Evolutionary conservation across 192 early-diverging fungal genomes (phyloP).

Genomic region (Chytriomyces hyalinus): DNA sequence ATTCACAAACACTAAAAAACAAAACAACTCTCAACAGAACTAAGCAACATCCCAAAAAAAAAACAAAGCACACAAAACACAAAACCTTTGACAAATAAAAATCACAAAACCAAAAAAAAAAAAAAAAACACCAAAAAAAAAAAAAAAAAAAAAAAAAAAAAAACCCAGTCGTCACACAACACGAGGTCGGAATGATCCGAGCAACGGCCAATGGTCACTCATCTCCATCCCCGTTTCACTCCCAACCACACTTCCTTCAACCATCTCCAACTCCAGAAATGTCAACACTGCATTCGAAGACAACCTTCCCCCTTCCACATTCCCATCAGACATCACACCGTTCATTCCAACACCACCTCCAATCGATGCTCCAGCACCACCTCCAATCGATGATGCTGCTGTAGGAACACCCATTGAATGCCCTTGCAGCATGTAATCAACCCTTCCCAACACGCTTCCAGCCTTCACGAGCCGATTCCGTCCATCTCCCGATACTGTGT

Average conservation of each 20-base stretch:
- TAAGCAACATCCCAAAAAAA: too few relatives aligned
- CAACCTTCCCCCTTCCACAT: neutral
- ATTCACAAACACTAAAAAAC: too few relatives aligned
- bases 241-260: constrained; percentile 20
- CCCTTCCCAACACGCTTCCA: constrained; percentile 26
- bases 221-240: constrained; percentile 21
- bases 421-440: constrained; percentile 27
- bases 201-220: constrained; percentile 35
- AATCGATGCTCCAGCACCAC: neutral
- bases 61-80: too few relatives aligned
- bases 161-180: neutral
- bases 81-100: too few relatives aligned
- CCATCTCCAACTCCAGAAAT: constrained; percentile 34
- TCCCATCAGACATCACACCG: neutral
- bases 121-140: neutral
- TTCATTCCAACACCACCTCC: neutral
- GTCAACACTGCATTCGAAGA: neutral
- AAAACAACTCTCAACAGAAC: too few relatives aligned
- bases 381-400: neutral
- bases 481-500: constrained; percentile 22
- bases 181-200: constrained; percentile 26
- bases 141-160: neutral
- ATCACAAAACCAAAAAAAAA: too few relatives aligned
- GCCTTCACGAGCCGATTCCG: constrained; percentile 29
- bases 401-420: neutral